These are phyloP conservation scores for Rhizopus delemar DNA, from an alignment of 371 early-diverging fungal species.

Conservation along the genomic window DNA sequence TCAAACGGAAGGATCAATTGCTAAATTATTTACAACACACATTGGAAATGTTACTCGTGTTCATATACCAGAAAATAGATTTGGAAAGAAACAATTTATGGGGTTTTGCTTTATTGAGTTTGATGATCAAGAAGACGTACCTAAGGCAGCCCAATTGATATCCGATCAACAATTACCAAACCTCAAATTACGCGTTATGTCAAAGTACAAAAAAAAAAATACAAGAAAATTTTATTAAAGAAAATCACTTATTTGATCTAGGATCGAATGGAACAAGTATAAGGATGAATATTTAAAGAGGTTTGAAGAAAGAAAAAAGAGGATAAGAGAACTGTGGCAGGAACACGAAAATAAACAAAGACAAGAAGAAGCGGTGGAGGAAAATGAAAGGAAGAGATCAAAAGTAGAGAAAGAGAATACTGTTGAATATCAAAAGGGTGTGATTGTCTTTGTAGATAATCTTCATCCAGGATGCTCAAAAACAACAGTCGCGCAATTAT, in stretches of 20 bases:
- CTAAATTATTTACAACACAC: slow-evolving; percentile 22
- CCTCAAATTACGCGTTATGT: slow-evolving; percentile 36
- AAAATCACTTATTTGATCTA: slow-evolving; percentile 5
- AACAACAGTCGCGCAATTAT: slow-evolving; percentile 19
- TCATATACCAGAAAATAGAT: slow-evolving; percentile 32
- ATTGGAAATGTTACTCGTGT: slow-evolving; percentile 41
- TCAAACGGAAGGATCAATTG: slow-evolving; percentile 24
- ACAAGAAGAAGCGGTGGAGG: not conserved
- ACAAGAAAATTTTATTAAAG: not conserved
- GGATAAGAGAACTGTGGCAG: slow-evolving; percentile 19
- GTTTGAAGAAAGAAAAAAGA: slow-evolving; percentile 10
- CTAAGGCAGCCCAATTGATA: slow-evolving; percentile 29
- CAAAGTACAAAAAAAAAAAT: slow-evolving; percentile 35
- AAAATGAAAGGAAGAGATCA: not conserved
- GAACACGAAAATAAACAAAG: slow-evolving; percentile 14
- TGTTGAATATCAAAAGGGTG: slow-evolving; percentile 18
- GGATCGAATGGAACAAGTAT: slow-evolving; percentile 27
- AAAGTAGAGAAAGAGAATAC: not conserved
- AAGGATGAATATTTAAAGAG: slow-evolving; percentile 35
- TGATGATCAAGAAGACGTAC: slow-evolving; percentile 26
- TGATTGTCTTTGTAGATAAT: slow-evolving; percentile 32
- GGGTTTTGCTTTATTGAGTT: slow-evolving; percentile 53
- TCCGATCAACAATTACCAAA: slow-evolving; percentile 2
- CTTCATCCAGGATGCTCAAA: slow-evolving; percentile 36
- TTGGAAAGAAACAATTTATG: slow-evolving; percentile 15